Evolutionary conservation across 2,329 filamentous ascomycete species (phyloP).

Genomic region (Neofusicoccum sp.): DNA sequence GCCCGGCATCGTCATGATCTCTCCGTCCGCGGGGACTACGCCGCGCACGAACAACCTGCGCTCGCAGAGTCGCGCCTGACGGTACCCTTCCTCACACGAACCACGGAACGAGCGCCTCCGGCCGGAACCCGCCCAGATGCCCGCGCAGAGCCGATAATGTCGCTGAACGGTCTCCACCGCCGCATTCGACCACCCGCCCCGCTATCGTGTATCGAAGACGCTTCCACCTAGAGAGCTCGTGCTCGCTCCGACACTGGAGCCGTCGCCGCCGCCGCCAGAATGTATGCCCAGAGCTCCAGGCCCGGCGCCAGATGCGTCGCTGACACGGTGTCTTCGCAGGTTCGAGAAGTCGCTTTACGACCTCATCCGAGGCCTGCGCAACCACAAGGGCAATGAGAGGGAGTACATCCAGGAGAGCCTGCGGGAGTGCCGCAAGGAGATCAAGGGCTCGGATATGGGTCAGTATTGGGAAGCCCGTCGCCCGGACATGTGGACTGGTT

Average conservation of each 20-base stretch:
- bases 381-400: slow-evolving; percentile 92
- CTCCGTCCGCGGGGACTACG: slow-evolving; percentile 16
- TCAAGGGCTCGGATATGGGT: slow-evolving; percentile 87
- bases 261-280: neutral
- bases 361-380: slow-evolving; percentile 93
- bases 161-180: slow-evolving; percentile 12
- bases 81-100: neutral
- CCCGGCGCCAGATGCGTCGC: neutral
- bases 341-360: slow-evolving; percentile 99
- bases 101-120: neutral
- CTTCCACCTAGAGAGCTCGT: slow-evolving; percentile 10
- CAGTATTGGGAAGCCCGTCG: slow-evolving; percentile 45
- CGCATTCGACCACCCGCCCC: slow-evolving; percentile 16
- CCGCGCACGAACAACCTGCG: slow-evolving; percentile 12
- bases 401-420: slow-evolving; percentile 93
- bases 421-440: slow-evolving; percentile 93
- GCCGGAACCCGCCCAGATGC: neutral
- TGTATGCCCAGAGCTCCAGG: neutral
- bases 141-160: slow-evolving; percentile 14
- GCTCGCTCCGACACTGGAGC: neutral
- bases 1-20: slow-evolving; percentile 13
- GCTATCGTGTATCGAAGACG: slow-evolving; percentile 11
- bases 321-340: slow-evolving; percentile 55
- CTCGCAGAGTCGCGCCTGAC: neutral
- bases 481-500: neutral